These are phyloP conservation scores for Bolboschoenus planiculmis DNA, from an alignment of 176 grass and related monocot species.

Conservation along the genomic window DNA sequence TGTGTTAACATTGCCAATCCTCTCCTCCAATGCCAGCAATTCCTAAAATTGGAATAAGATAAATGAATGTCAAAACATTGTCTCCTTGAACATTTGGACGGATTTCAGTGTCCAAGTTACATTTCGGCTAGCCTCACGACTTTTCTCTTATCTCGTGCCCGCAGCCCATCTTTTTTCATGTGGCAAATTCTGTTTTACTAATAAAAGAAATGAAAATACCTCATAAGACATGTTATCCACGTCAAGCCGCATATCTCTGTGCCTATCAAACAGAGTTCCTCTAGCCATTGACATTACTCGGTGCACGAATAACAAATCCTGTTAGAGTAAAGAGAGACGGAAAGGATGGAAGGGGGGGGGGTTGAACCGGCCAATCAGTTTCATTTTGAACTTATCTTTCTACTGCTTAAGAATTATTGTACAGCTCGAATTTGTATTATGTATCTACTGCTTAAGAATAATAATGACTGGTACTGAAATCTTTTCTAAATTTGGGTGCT, in stretches of 20 bases:
- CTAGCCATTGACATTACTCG: slow-evolving; percentile 42
- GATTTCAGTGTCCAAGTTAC: not conserved
- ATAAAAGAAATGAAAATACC: slow-evolving; percentile 32
- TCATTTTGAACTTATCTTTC: not conserved
- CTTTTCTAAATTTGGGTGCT: not conserved
- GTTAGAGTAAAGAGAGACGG: not conserved
- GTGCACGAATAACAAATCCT: slow-evolving; percentile 60
- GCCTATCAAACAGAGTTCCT: slow-evolving; percentile 63
- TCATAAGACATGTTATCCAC: slow-evolving; percentile 98
- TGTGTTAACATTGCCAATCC: slow-evolving; percentile 70
- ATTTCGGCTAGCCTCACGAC: not conserved
- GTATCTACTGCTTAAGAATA: too few relatives aligned
- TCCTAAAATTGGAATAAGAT: slow-evolving; percentile 44
- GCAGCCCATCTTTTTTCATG: not conserved
- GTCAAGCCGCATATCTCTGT: slow-evolving; percentile 87
- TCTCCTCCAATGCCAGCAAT: slow-evolving; percentile 68
- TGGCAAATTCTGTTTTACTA: not conserved
- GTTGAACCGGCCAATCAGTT: not conserved
- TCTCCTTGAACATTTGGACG: not conserved
- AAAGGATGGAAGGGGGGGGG: not conserved
- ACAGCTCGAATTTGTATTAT: too few relatives aligned
- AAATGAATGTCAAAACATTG: not conserved
- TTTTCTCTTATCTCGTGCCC: not conserved
- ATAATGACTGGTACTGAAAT: not conserved
- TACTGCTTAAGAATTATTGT: not conserved